These are phyloP conservation scores for Podospora sp. DNA, from an alignment of 495 filamentous ascomycete species.

Conservation along the genomic window DNA sequence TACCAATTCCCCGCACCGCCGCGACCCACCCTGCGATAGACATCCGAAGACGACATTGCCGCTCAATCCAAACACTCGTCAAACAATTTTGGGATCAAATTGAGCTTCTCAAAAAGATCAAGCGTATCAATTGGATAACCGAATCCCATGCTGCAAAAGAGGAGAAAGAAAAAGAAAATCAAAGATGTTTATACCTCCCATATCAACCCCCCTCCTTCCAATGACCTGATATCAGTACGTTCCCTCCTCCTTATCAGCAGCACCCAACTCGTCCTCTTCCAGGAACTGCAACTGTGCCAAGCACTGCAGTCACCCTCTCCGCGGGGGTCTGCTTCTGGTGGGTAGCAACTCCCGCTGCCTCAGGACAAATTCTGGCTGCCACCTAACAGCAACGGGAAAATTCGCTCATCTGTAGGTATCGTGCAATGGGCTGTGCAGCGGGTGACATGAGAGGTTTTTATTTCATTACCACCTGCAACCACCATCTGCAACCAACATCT, in stretches of 20 bases:
- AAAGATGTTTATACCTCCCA: not conserved
- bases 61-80: not conserved
- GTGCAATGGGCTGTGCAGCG: not conserved
- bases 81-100: not conserved
- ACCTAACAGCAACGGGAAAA: not conserved
- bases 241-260: constrained; percentile 2
- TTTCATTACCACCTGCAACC: too few relatives aligned
- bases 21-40: constrained; percentile 43
- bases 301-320: not conserved
- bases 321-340: too few relatives aligned
- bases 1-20: constrained; percentile 69
- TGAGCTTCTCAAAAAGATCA: too few relatives aligned
- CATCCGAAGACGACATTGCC: constrained; percentile 25
- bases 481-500: too few relatives aligned
- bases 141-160: too few relatives aligned
- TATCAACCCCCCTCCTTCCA: not conserved
- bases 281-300: constrained; percentile 10
- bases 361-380: not conserved
- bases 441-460: constrained; percentile 5
- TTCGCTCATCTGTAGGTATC: constrained; percentile 2
- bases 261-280: not conserved
- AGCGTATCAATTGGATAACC: too few relatives aligned
- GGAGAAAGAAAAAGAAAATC: too few relatives aligned
- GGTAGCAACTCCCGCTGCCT: not conserved
- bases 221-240: not conserved